Percentiles rank a stretch among this genome's conserved stretches.
Evolutionary conservation across 257 asterid species (phyloP).

Genomic region (Catharanthus roseus): DNA sequence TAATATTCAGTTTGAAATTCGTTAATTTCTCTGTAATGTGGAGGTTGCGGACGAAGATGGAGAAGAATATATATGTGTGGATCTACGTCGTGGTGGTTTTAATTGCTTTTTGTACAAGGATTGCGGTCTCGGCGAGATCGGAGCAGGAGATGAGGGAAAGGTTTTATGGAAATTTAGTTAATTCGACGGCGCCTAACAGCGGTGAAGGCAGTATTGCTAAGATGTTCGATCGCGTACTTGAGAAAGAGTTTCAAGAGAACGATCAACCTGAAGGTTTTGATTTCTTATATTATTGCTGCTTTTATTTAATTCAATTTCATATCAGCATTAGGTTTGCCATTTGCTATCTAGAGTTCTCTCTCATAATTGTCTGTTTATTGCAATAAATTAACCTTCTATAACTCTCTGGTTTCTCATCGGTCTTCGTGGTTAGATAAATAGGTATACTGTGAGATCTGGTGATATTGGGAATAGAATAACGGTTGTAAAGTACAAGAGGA

Average conservation of each 20-base stretch:
- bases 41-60: constrained; percentile 19
- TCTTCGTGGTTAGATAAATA: no score
- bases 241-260: constrained; percentile 84
- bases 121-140: constrained; percentile 50
- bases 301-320: not conserved
- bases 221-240: constrained; percentile 94
- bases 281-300: not conserved
- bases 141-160: constrained; percentile 71
- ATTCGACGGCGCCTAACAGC: constrained; percentile 52
- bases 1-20: not conserved
- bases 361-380: not conserved
- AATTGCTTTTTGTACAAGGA: constrained; percentile 25
- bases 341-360: not conserved
- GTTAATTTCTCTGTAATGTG: constrained; percentile 27
- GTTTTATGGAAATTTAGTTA: constrained; percentile 78
- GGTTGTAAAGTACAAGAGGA: not conserved
- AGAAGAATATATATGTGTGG: constrained; percentile 20
- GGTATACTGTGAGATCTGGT: not conserved
- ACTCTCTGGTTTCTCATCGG: no score
- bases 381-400: no score
- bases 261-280: constrained; percentile 76
- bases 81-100: constrained; percentile 25
- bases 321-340: not conserved
- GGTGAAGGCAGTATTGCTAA: constrained; percentile 77
- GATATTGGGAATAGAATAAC: not conserved